Percentiles rank a stretch among this genome's conserved stretches.
Evolutionary conservation across 306 rosid species (phyloP).

Genomic region (Ormosia emarginata): DNA sequence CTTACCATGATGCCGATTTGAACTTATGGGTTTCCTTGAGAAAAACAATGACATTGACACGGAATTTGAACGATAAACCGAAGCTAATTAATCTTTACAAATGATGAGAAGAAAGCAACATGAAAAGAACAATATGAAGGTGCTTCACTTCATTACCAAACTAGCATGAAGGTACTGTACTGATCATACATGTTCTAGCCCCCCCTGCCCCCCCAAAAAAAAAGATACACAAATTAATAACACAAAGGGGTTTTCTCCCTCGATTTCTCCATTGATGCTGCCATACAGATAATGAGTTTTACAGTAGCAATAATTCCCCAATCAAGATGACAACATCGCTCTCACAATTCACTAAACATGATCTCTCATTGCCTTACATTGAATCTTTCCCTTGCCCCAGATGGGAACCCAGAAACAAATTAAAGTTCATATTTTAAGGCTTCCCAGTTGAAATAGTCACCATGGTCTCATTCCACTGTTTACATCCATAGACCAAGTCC

Average conservation of each 20-base stretch:
- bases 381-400: neutral
- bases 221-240: neutral
- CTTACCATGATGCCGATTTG: neutral
- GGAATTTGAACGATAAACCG: neutral
- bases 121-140: neutral
- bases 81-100: slow-evolving; percentile 26
- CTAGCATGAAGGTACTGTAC: neutral
- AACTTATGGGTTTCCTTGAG: neutral
- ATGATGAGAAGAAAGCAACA: neutral
- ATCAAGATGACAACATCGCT: neutral
- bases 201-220: neutral
- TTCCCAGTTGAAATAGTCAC: slow-evolving; percentile 20
- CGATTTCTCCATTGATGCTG: neutral
- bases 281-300: neutral
- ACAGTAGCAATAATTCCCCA: neutral
- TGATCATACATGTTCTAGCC: neutral
- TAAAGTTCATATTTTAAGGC: neutral
- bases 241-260: neutral
- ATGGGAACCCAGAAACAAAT: neutral
- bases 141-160: slow-evolving; percentile 11
- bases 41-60: neutral
- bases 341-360: neutral
- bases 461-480: slow-evolving; percentile 49
- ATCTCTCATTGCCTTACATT: neutral
- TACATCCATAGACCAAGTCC: slow-evolving; percentile 82